Base-by-base conservation (phyloP, 768 basidiomycete species). In the Boletus vermiculosoides region DNA sequence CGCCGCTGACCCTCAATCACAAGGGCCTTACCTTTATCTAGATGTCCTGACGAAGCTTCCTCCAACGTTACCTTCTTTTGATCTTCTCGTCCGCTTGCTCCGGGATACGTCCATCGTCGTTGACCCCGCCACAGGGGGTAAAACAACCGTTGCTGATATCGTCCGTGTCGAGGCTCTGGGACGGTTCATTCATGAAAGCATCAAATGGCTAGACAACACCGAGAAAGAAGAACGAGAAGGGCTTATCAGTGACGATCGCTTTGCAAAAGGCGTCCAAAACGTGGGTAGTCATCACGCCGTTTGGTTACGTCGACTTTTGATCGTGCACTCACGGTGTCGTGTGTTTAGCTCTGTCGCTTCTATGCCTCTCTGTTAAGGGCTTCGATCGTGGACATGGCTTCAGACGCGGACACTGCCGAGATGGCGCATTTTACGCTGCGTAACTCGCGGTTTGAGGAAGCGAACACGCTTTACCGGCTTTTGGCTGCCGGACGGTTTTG, bases 371-470 rank as follows among this genome's bases (percentile, higher is more conserved):
- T 92, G 47, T 80, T 90, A 74, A 87, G 86, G 66, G 76, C 83
- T 9, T 72, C 72, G 48, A 80, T 91, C 64, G 79, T 90, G 54
- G 87, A 89, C 63, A 77, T 82, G 2, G 66, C 73, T 8, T 77
- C 76, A n/a, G 88, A 90, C 54, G 78, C 79, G 9, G 88, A 92
- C 65, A 81, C 85, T 0, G 80, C 86, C 6, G 90, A 90, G 73
- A 90, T 92, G 80, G 79, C 80, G 6, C 86, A 90, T 66, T 92
- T 92, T 63, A 83, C 83, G 44, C 77, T 92, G 47, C 81, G 83
- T 39, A 78, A 89, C 63, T 80, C 90, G 12, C 80, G 85, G 3
- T 85, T 90, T 56, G 88, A 89, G 66, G 90, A 92, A 61, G 90
- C 90, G 18, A 90, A 86, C 60, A 69, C 78, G 56, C 78, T 92